Conservation (phyloP, 2,329 filamentous ascomycete species). For the Hymenoscyphus salicellus region DNA sequence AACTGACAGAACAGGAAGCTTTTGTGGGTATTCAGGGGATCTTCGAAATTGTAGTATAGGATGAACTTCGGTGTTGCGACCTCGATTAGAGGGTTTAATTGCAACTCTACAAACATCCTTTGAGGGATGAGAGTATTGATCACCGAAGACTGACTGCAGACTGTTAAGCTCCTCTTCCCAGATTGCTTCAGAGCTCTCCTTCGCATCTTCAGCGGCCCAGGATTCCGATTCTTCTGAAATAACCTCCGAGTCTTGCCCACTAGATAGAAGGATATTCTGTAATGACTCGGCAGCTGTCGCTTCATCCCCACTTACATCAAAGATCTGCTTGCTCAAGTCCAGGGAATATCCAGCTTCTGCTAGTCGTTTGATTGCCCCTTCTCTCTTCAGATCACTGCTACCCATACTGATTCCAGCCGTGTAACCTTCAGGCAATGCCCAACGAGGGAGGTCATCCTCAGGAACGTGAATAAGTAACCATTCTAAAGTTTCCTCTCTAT, state of each 20-base stretch:
- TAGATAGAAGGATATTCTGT: slow-evolving; percentile 64
- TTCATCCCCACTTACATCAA: slow-evolving; percentile 72
- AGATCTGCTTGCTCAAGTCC: slow-evolving; percentile 76
- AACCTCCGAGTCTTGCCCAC: slow-evolving; percentile 38
- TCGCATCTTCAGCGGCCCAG: slow-evolving; percentile 40
- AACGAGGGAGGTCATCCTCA: slow-evolving; percentile 90
- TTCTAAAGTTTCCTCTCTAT: slow-evolving; percentile 86
- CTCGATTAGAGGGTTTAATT: slow-evolving; percentile 56
- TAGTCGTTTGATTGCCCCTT: slow-evolving; percentile 78
- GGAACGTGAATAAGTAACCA: slow-evolving; percentile 97
- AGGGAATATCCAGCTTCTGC: slow-evolving; percentile 78
- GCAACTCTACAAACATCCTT: slow-evolving; percentile 67
- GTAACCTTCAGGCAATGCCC: slow-evolving; percentile 90
- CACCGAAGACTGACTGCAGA: slow-evolving; percentile 80
- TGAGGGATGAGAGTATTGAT: slow-evolving; percentile 62
- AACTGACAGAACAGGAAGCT: slow-evolving; percentile 67
- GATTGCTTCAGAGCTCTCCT: slow-evolving; percentile 55
- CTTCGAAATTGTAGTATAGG: slow-evolving; percentile 65
- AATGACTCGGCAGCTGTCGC: slow-evolving; percentile 73
- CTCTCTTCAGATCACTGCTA: slow-evolving; percentile 74
- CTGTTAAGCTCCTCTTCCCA: slow-evolving; percentile 87
- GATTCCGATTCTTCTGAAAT: slow-evolving; percentile 42
- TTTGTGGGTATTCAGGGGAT: slow-evolving; percentile 69
- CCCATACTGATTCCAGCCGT: slow-evolving; percentile 85
- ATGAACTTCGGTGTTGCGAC: slow-evolving; percentile 49